phyloP scores from a whole-genome alignment of 768 basidiomycete species.

The Termitomyces sp. region DNA sequence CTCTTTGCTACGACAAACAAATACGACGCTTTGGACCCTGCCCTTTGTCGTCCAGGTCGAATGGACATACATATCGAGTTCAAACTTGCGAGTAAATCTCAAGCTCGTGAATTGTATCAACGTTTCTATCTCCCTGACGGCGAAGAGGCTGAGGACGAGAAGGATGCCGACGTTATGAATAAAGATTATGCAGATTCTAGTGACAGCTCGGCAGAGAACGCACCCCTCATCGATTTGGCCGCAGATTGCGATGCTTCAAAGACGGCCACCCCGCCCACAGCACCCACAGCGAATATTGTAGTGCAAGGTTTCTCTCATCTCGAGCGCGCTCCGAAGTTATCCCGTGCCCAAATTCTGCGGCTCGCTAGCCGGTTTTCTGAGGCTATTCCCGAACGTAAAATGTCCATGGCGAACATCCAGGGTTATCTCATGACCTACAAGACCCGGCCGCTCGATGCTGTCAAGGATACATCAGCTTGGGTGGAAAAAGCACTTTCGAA shows the following conservation, averaged over 20 bases:
- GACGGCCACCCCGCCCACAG: not conserved
- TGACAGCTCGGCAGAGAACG: conserved; percentile 13
- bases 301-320: conserved; percentile 23
- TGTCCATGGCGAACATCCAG: conserved; percentile 46
- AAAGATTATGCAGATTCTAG: conserved; percentile 12
- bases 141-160: conserved; percentile 19
- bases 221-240: conserved; percentile 1
- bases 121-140: conserved; percentile 59
- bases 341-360: conserved; percentile 26
- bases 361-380: conserved; percentile 56
- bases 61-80: conserved; percentile 81
- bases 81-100: conserved; percentile 63
- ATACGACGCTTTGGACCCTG: conserved; percentile 63
- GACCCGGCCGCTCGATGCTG: conserved; percentile 49
- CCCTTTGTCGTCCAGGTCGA: conserved; percentile 71
- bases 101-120: conserved; percentile 59
- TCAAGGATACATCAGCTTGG: conserved; percentile 39
- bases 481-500: conserved; percentile 35
- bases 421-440: conserved; percentile 71
- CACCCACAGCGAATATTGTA: conserved; percentile 6
- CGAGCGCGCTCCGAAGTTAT: conserved; percentile 33
- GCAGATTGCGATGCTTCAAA: not conserved
- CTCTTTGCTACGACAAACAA: conserved; percentile 79
- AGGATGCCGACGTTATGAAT: conserved; percentile 10
- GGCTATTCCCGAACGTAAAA: conserved; percentile 40